phyloP scores from a whole-genome alignment of 495 filamentous ascomycete genomes.

The Cairneyella variabilis region DNA sequence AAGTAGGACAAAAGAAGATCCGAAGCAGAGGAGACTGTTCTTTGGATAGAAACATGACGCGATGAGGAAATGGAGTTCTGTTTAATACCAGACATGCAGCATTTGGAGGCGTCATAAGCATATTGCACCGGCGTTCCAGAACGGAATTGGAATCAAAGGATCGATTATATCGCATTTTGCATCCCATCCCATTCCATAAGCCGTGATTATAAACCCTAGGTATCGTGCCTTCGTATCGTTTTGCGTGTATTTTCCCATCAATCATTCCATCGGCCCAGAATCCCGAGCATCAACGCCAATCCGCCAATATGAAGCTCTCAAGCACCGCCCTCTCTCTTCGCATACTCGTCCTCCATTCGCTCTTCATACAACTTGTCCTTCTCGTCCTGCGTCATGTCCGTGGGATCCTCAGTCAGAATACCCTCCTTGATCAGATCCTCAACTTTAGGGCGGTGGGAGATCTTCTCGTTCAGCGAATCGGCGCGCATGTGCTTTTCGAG shows the following conservation, averaged over 20 bases:
- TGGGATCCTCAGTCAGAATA: constrained; percentile 63
- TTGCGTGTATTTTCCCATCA: too few species aligned
- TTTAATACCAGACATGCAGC: not conserved
- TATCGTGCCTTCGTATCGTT: not conserved
- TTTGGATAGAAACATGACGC: constrained; percentile 19
- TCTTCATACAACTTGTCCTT: constrained; percentile 8
- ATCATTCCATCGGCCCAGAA: too few species aligned
- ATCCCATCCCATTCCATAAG: not conserved
- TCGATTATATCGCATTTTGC: not conserved
- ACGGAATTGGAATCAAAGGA: not conserved
- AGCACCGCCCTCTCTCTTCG: constrained; percentile 36
- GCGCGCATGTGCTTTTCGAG: constrained; percentile 81
- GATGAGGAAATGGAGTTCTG: too few species aligned
- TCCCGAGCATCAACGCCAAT: too few species aligned
- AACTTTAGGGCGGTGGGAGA: constrained; percentile 68
- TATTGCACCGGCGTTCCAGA: not conserved
- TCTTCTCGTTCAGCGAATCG: constrained; percentile 78
- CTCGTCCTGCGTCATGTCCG: constrained; percentile 21
- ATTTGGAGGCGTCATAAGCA: not conserved
- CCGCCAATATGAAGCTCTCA: constrained; percentile 8
- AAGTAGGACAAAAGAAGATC: constrained; percentile 8
- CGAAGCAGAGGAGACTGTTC: constrained; percentile 22
- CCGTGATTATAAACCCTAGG: too few species aligned
- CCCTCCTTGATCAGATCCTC: constrained; percentile 74
- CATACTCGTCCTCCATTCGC: constrained; percentile 34